Base-by-base conservation (phyloP, 768 basidiomycete genomes). In the Amanita muscaria region DNA sequence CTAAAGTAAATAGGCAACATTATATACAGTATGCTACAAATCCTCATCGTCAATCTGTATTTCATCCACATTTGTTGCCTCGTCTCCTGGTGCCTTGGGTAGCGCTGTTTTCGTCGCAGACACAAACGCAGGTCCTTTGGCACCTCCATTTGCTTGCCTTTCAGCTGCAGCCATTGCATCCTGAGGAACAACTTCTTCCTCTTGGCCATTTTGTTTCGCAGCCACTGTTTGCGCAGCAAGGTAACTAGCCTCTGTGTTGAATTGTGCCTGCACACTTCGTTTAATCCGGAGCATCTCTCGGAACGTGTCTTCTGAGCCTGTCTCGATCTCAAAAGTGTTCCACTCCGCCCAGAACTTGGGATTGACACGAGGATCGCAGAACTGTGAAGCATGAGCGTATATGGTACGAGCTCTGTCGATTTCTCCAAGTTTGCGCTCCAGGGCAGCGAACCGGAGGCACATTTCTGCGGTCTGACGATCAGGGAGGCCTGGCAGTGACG, bases 301-400 rank as follows among this genome's bases (percentile, higher is more conserved):
- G 81, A 99, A 99, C 0, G 96, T 99, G 60, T 99, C 96, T 62
- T 99, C 96, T 2, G 90, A 94, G 1, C 96, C 96, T 2, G 92
- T 96, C 61, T 98, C 96, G 56, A 98, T 90, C 65, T 99, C 96
- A 67, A 98, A 99, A 40, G 72, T 72, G 61, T 98, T 92, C 96
- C 96, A 98, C 59, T 96, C 90, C 23, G 73, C 64, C 96, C 96
- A 98, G 73, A 98, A 98, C 48, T 82, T 80, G 27, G 91, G 83
- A 59, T 87, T 80, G 50, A 86, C 77, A 14, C 94, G 78, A 10
- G 94, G 94, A 59, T 98, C 94, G 62, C 94, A 99, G 75, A 99
- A 98, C 58, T 99, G 96, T 15, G 89, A 91, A 0, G 96, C 94
- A 58, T 98, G 94, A 2, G 92, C 94, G 54, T 94, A 98, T 52